Base-by-base conservation (phyloP, 1,284 basidiomycete species). In the Entoloma clypeatum region DNA sequence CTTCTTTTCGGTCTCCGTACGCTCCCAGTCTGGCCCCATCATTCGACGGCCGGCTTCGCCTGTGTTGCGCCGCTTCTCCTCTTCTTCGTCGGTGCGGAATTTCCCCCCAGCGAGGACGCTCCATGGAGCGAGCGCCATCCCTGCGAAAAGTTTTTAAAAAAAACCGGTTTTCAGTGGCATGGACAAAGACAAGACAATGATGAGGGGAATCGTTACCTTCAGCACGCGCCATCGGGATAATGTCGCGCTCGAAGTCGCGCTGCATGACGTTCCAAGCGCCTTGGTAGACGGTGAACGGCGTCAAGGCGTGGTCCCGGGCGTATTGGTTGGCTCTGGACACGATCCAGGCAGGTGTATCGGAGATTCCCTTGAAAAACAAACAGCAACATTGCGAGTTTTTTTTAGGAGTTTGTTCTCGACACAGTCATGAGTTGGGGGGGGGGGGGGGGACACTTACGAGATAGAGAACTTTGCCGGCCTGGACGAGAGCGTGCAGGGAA, bases 201-300 rank as follows among this genome's bases (percentile, higher is more conserved):
- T n/a, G 10, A 9, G 22, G 1, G n/a, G 11, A 3, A 6, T 2
- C 13, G 26, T 35, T n/a, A 52, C 75, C 75, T 48, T 71, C 61
- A 11, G 59, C 52, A 11, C 68, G 65, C 3, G 67, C 68, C 75
- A 79, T 77, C 1, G 75, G 74, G 31, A 77, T 68, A 42, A 77
- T 75, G 11, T 40, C 41, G 2, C 39, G 45, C 59, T 78, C 76
- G 41, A 78, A 71, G 22, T 68, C 65, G 24, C 74, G 65, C 19
- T 67, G 55, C 57, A 72, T 60, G 30, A 75, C 60, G 39, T 67
- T 74, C 72, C 72, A 78, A 4, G 48, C 47, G n/a, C 75, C 75
- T 59, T 77, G 72, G 47, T 77, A 78, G 23, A 77, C 61, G 13
- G 60, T 57, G 53, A 78, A 79, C 8, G 69, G 74, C 3, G 71